Base-by-base conservation (phyloP, 352 stramenopile genomes). In the Pythium myriotylum region DNA sequence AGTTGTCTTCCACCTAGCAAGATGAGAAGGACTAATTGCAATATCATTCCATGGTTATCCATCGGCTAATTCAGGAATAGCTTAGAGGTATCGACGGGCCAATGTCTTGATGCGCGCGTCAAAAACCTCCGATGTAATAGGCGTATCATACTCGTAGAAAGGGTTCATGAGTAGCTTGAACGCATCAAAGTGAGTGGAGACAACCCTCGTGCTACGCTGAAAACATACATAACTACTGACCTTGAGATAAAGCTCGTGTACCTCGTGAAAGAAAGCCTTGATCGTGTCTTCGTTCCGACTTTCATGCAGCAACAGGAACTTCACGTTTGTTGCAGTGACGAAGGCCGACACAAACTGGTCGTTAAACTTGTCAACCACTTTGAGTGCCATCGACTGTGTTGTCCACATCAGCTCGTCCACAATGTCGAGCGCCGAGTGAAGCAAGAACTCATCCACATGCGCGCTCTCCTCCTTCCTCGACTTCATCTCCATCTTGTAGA, bases 241-340 rank as follows among this genome's bases (percentile, higher is more conserved):
- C 87, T 99, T 99, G 32, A 99, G 91, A 70, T 98, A 99, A 45
- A 98, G 84, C 66, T 98, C 96, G 67, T 99, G 96, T 22, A 99
- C 93, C 45, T 99, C 96, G 49, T 96, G 84, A 70, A 99, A 99
- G 69, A 99, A 99, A 37, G 86, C 94, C 65, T 95, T 92, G 54
- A 99, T 92, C 17, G 81, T 95, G 62, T 99, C 96, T 70, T 99
- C 96, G 66, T 92, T 97, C 53, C 93, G 91, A 39, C 76, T 92
- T 49, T 97, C 86, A 71, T 99, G 96, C 43, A 99, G 77, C 23
- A 99, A 68, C 66, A 99, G 84, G 63, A 99, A 98, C 70, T 98
- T 98, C 52, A 98, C 82, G 54, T 97, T 97, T 16, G 92, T 96
- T 9, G 95, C 94, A 19, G 96, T 98, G 19, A 98, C 77, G 74